Evolutionary conservation across 1,284 basidiomycete species (phyloP), one percentile per base, ranked within the genome.

Genomic region (Taiwanofungus camphoratus): DNA sequence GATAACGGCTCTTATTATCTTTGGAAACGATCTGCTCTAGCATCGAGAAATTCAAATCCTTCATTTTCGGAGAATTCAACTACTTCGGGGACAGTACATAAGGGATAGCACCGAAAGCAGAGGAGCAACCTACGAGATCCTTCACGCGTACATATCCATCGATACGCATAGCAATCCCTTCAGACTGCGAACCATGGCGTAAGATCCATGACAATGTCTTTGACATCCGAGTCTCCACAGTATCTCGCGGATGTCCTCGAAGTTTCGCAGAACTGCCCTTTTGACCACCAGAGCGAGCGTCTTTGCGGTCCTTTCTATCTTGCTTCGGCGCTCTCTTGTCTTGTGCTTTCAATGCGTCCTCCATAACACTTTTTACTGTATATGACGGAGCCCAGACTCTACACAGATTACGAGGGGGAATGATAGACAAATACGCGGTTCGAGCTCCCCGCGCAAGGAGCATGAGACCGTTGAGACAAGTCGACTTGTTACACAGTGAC

Each of bases 171-270:
- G 67, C 54, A 2, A 96, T 65, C 0, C 79, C 76, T 55, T 93
- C 86, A 41, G 80, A 79, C 52, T 79, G 70, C 0, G 89, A 88
- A 0, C 88, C 89, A 63, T 95, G 92, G 3, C 91, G 76, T 4
- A 95, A 71, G 20, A 95, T 74, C 72, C 87, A 94, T 0, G 89
- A 82, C 0, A 95, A 66, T 0, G 87, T 84, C 60, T 92, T 92
- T 15, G 86, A 89, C 16, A 86, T 49, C 9, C 72, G 68, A 3
- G 75, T 67, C 39, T 74, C 69, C 0, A 68, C 69, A 1, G 72
- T 66, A 49, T 81, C 77, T 41, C 61, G 71, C 0, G 71, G 69
- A 5, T 71, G 58, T 3, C 77, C 77, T 36, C 74, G 63, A 13
- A 74, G 58, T 51, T 72, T 77, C 9, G 49, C 53, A 2, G 51